Evolutionary conservation across 2,329 filamentous ascomycete species (phyloP).

Genomic region (Pseudogymnoascus sp.): DNA sequence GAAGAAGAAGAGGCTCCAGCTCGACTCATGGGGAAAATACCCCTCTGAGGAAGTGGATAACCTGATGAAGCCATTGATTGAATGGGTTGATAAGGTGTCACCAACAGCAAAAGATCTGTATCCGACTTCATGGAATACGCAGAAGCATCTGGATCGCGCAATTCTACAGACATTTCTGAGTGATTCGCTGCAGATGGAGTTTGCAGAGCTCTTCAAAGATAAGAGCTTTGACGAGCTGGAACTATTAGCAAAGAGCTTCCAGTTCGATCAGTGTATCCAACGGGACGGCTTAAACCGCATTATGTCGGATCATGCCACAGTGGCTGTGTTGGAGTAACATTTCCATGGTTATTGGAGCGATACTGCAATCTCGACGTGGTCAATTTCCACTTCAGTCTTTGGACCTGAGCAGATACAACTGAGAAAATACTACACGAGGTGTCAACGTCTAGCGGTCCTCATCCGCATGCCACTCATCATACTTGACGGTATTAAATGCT

Average conservation of each 20-base stretch:
- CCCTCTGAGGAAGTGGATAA: slow-evolving; percentile 29
- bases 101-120: slow-evolving; percentile 23
- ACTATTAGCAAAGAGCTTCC: slow-evolving; percentile 39
- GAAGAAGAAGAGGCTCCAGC: slow-evolving; percentile 45
- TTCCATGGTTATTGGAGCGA: not conserved
- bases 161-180: slow-evolving; percentile 16
- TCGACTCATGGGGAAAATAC: slow-evolving; percentile 47
- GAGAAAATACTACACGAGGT: not conserved
- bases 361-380: not conserved
- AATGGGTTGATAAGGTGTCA: slow-evolving; percentile 20
- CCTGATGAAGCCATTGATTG: slow-evolving; percentile 28
- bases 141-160: slow-evolving; percentile 20
- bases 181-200: slow-evolving; percentile 33
- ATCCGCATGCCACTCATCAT: not conserved
- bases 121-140: slow-evolving; percentile 23
- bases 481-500: not conserved
- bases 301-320: slow-evolving; percentile 14
- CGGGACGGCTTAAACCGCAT: slow-evolving; percentile 42
- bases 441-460: not conserved
- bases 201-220: slow-evolving; percentile 45
- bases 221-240: slow-evolving; percentile 46
- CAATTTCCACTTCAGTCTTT: not conserved
- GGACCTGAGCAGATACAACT: not conserved
- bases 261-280: slow-evolving; percentile 46
- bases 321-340: not conserved